A percentile compares a stretch with the other conserved stretches of the same genome.
phyloP scores from a whole-genome alignment of 169 alveolate genomes.

The Eimeria tenella region DNA sequence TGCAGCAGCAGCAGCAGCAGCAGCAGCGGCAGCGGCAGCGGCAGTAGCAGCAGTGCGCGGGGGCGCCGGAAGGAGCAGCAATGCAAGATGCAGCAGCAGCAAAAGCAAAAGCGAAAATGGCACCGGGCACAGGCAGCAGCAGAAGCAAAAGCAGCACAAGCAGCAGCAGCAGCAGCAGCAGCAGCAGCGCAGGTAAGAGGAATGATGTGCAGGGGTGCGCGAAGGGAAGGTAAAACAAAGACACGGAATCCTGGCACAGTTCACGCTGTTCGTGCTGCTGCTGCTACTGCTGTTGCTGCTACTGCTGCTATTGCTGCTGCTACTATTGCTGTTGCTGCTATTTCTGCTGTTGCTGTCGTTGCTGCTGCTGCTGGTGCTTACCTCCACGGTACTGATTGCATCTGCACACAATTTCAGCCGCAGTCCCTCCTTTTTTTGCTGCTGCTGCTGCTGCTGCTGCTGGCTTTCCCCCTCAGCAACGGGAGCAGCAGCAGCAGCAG shows the following conservation, averaged over 20 bases:
- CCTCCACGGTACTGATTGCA: not conserved
- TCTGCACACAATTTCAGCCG: not conserved
- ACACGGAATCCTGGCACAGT: not conserved
- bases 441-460: not conserved
- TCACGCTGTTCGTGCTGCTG: slow-evolving; percentile 10
- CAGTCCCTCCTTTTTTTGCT: not conserved
- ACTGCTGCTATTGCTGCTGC: not conserved
- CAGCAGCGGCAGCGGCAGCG: no score
- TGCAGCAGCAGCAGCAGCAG: no score
- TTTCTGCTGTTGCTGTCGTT: not conserved
- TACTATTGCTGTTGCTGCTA: no score
- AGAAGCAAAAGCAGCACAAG: not conserved
- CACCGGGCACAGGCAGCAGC: not conserved
- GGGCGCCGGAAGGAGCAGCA: no score
- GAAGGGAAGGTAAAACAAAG: not conserved
- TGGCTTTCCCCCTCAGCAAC: not conserved
- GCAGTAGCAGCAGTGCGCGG: no score
- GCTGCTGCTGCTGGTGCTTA: not conserved
- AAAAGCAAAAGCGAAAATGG: no score
- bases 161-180: not conserved
- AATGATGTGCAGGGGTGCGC: not conserved
- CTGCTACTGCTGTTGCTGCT: not conserved
- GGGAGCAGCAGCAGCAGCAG: not conserved
- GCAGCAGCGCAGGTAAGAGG: not conserved
- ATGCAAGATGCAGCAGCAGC: no score